Percentiles rank a stretch among this genome's conserved stretches.
These are phyloP conservation scores for Pseudopithomyces chartarum DNA, from an alignment of 2,329 filamentous ascomycete species.

Conservation along the genomic window DNA sequence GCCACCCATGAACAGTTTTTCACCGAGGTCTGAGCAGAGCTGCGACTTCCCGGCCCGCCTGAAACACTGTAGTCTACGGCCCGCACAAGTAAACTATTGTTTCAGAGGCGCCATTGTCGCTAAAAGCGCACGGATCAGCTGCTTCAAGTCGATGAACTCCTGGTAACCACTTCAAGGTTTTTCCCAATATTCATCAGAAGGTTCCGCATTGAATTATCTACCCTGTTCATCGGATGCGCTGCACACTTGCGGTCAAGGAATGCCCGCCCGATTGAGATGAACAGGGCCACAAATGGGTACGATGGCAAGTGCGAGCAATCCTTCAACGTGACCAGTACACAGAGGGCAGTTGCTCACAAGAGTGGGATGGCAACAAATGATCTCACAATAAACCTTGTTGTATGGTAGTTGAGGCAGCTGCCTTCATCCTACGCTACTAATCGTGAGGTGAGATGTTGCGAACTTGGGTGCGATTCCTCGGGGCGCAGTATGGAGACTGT, in stretches of 20 bases:
- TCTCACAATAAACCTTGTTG: not conserved
- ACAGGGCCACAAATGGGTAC: not conserved
- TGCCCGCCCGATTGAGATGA: not conserved
- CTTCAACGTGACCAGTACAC: not conserved
- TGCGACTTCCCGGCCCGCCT: not conserved
- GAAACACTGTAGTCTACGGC: slow-evolving; percentile 2
- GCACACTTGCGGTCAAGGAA: not conserved
- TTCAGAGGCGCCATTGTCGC: not conserved
- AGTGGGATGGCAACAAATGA: not conserved
- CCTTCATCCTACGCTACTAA: not conserved
- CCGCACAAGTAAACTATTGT: slow-evolving; percentile 4
- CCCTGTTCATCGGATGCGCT: not conserved
- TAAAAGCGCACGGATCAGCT: not conserved
- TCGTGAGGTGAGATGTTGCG: not conserved
- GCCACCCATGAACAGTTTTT: not conserved
- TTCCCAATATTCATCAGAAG: not conserved
- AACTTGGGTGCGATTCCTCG: not conserved
- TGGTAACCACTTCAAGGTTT: not conserved
- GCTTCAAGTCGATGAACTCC: not conserved
- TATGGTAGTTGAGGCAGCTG: not conserved
- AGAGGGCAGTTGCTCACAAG: no score
- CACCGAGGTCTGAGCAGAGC: not conserved
- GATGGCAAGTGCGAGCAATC: not conserved
- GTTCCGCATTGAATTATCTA: not conserved
- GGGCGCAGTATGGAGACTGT: not conserved